Conservation (phyloP, 257 asterid species). For the Salvia miltiorrhiza region DNA sequence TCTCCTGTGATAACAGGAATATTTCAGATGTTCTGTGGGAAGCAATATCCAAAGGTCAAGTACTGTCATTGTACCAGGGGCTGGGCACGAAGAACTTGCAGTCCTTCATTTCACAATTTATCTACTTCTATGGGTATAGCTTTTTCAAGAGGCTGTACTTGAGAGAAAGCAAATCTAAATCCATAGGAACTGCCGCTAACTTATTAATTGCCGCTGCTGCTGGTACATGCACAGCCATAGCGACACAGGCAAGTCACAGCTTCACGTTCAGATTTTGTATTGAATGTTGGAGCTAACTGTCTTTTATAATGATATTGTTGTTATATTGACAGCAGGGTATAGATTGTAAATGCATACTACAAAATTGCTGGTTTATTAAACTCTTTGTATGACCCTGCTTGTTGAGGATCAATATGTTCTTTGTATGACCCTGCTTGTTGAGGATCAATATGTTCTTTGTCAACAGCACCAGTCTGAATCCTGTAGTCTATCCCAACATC, state of each 20-base stretch:
- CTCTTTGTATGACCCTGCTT: neutral
- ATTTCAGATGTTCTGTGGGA: conserved; percentile 55
- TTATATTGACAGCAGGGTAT: neutral
- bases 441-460: conserved; percentile 11
- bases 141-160: conserved; percentile 79
- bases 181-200: conserved; percentile 79
- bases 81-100: conserved; percentile 82
- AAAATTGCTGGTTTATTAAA: neutral
- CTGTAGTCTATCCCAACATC: conserved; percentile 16
- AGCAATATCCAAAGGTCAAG: conserved; percentile 60
- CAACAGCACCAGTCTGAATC: neutral
- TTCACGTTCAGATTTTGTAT: conserved; percentile 13
- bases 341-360: neutral
- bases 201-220: conserved; percentile 89
- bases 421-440: neutral
- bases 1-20: conserved; percentile 44
- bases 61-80: conserved; percentile 82
- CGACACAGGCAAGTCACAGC: conserved; percentile 69
- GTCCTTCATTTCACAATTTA: conserved; percentile 67
- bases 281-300: neutral
- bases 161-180: conserved; percentile 64
- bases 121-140: conserved; percentile 86
- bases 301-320: neutral
- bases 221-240: conserved; percentile 76
- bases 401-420: conserved; percentile 12